phyloP scores from a whole-genome alignment of 768 basidiomycete species.

The Russula emetica region DNA sequence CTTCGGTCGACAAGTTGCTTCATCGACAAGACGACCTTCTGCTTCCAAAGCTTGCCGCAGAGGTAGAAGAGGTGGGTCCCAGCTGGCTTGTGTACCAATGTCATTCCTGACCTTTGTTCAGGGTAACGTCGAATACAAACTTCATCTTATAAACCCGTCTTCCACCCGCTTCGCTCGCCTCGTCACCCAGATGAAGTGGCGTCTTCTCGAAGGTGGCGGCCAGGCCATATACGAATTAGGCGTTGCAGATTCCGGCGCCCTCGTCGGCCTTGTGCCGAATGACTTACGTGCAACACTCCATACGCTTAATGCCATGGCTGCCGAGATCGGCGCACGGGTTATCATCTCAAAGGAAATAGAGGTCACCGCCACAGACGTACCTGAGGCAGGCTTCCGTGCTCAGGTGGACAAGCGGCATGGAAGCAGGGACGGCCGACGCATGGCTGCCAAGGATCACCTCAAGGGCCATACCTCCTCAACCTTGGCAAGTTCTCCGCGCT shows the following conservation, averaged over 20 bases:
- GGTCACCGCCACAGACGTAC: conserved; percentile 46
- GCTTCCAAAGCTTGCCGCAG: conserved; percentile 68
- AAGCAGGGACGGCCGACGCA: conserved; percentile 19
- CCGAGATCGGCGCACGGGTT: conserved; percentile 88
- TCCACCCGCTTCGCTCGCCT: conserved; percentile 74
- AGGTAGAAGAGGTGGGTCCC: conserved; percentile 55
- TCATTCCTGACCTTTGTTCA: conserved; percentile 31
- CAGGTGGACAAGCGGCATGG: conserved; percentile 36
- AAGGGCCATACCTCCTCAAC: neutral
- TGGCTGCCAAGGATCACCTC: neutral
- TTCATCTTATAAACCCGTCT: conserved; percentile 78
- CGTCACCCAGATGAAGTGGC: conserved; percentile 95
- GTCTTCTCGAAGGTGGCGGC: conserved; percentile 55
- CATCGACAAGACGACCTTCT: conserved; percentile 32
- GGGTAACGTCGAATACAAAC: conserved; percentile 93
- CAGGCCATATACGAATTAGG: conserved; percentile 52
- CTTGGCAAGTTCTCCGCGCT: conserved; percentile 14
- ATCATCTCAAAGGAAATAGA: conserved; percentile 87
- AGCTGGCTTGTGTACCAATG: neutral
- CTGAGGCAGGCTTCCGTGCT: conserved; percentile 38
- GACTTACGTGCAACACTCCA: conserved; percentile 80
- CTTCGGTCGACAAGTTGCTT: conserved; percentile 32
- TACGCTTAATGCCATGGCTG: conserved; percentile 91
- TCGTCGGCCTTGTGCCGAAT: conserved; percentile 68
- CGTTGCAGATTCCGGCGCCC: conserved; percentile 82